phyloP scores from a whole-genome alignment of 2,329 filamentous ascomycete species.

The Diaporthe citri region DNA sequence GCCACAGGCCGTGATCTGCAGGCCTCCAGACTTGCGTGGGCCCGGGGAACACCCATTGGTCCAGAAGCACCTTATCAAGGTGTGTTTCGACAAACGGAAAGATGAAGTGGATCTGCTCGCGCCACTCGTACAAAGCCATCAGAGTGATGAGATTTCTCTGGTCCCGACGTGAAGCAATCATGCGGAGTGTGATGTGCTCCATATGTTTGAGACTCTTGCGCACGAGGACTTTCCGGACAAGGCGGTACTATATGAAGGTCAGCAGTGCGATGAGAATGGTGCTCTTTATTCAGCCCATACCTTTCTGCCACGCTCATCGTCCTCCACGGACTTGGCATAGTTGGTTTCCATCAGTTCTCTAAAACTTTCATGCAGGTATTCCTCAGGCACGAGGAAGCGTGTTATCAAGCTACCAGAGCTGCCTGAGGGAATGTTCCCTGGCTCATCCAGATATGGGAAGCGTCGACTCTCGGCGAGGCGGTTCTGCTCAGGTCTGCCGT shows the following conservation, averaged over 20 bases:
- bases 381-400: neutral
- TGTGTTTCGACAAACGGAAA: neutral
- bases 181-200: neutral
- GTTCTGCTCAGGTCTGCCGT: neutral
- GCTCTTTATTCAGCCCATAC: neutral
- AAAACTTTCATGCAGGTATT: neutral
- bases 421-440: neutral
- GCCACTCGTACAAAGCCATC: conserved; percentile 4
- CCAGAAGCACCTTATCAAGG: neutral
- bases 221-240: neutral
- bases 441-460: neutral
- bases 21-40: neutral
- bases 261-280: neutral
- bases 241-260: neutral
- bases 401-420: neutral
- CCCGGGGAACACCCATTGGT: neutral
- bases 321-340: neutral
- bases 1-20: neutral
- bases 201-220: neutral
- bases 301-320: neutral
- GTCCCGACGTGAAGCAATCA: neutral
- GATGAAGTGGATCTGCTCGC: neutral
- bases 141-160: neutral
- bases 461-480: neutral
- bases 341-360: neutral